These are phyloP conservation scores for Sphaerobolus stellatus DNA, from an alignment of 1,284 basidiomycete species.

Conservation along the genomic window DNA sequence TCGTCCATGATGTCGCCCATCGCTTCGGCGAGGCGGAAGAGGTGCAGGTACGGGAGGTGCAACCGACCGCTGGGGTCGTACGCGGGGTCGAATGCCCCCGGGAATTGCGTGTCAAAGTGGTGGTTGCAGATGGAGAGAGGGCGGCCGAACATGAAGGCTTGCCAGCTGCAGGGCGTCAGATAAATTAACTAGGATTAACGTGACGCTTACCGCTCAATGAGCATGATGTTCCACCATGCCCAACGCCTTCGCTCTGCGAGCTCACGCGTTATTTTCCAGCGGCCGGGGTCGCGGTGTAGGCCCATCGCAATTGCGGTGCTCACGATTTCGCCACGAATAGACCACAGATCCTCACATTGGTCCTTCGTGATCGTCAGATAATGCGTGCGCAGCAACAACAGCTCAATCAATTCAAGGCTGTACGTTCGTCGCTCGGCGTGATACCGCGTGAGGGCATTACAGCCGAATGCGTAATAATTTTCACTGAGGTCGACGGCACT, in stretches of 20 bases:
- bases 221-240: constrained; percentile 84
- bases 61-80: constrained; percentile 61
- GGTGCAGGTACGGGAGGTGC: constrained; percentile 68
- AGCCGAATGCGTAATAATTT: constrained; percentile 67
- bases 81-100: constrained; percentile 59
- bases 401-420: constrained; percentile 71
- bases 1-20: constrained; percentile 81
- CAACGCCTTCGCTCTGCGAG: constrained; percentile 73
- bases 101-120: constrained; percentile 76
- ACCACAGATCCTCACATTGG: constrained; percentile 78
- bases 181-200: neutral
- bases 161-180: constrained; percentile 55
- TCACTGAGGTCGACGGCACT: constrained; percentile 54
- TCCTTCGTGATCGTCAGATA: constrained; percentile 70
- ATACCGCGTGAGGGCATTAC: constrained; percentile 61
- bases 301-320: constrained; percentile 77
- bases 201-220: constrained; percentile 62
- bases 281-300: constrained; percentile 75
- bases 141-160: constrained; percentile 81
- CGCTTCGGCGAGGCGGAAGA: constrained; percentile 72
- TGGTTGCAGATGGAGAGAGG: constrained; percentile 70
- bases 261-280: constrained; percentile 64
- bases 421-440: constrained; percentile 60
- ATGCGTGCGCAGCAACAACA: constrained; percentile 64
- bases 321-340: constrained; percentile 65